Conservation (phyloP, 2,329 filamentous ascomycete species). For the Blastomyces emzantsi region DNA sequence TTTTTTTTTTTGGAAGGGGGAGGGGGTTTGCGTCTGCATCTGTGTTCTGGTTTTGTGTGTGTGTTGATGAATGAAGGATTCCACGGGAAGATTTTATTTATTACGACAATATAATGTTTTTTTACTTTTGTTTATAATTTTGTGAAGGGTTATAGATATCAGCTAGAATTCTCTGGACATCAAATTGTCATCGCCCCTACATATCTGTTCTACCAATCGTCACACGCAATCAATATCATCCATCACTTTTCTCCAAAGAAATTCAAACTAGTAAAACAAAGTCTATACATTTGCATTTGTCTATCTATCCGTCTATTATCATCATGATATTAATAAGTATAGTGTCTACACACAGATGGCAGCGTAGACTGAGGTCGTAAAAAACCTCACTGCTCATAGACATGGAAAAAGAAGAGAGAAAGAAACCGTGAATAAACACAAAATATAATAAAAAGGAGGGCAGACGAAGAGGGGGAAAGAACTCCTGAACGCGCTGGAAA, state of each 20-base stretch:
- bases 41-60: background rate
- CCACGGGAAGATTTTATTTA: too few species aligned
- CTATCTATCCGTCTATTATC: background rate
- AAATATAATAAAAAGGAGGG: background rate
- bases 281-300: background rate
- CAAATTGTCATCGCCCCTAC: too few species aligned
- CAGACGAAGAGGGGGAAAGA: background rate
- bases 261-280: background rate
- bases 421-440: background rate
- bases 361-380: background rate
- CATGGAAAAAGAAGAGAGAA: background rate
- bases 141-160: too few species aligned
- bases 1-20: background rate
- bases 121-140: too few species aligned
- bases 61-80: background rate
- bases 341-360: background rate
- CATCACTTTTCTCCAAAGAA: background rate
- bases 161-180: too few species aligned
- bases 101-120: too few species aligned
- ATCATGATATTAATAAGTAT: background rate
- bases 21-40: background rate
- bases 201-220: too few species aligned
- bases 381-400: background rate
- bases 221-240: background rate
- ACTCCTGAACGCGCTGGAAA: constrained; percentile 2